Evolutionary conservation across 306 rosid genomes (phyloP).

Genomic region (Dryas octopetala): DNA sequence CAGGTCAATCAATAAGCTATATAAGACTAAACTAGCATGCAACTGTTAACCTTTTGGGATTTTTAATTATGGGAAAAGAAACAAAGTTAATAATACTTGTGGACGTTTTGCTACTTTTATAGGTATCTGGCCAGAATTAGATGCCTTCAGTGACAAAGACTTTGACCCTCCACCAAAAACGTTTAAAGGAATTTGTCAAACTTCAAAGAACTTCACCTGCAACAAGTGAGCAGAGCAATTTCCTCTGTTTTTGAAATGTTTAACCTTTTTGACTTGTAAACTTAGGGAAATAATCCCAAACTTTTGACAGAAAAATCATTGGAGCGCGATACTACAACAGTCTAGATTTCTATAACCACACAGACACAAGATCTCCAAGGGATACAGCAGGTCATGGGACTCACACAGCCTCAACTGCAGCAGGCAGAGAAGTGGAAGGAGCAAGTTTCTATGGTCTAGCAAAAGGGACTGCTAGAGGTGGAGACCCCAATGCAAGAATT

Average conservation of each 20-base stretch:
- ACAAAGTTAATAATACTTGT: no score
- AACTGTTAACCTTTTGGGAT: no score
- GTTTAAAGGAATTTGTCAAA: constrained; percentile 18
- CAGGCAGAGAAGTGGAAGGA: constrained; percentile 22
- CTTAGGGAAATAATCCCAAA: no score
- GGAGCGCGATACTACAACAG: constrained; percentile 20
- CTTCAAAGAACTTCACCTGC: constrained; percentile 8
- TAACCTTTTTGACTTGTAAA: neutral
- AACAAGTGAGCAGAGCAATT: constrained; percentile 19
- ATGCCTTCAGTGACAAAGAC: neutral
- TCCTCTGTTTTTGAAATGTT: no score
- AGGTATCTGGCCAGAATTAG: constrained; percentile 25
- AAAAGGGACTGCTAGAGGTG: constrained; percentile 28
- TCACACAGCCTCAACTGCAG: constrained; percentile 32
- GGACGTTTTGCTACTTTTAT: neutral
- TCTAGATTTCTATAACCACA: neutral
- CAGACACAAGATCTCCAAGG: constrained; percentile 5
- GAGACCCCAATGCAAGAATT: constrained; percentile 28
- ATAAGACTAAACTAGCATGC: no score
- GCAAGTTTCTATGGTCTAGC: constrained; percentile 28
- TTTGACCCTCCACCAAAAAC: constrained; percentile 21
- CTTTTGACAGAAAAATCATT: constrained; percentile 17
- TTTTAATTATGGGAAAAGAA: no score
- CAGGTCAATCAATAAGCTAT: neutral
- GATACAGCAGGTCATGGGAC: constrained; percentile 31